phyloP scores from a whole-genome alignment of 2,329 filamentous ascomycete species.

The Colletotrichum eleusines region DNA sequence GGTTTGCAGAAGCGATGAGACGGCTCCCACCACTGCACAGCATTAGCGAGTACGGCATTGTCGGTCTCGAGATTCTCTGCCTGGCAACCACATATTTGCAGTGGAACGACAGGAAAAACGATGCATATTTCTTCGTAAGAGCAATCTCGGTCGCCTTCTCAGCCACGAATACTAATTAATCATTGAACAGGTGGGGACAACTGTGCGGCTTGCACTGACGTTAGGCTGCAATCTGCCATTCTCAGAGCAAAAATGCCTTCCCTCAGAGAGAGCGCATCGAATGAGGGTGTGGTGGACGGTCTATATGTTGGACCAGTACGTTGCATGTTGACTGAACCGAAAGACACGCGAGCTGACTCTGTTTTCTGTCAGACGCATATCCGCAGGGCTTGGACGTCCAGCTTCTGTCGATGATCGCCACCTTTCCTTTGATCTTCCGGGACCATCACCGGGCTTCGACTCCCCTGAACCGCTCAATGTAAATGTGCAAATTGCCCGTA shows the following conservation, averaged over 20 bases:
- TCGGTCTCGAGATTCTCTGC: slow-evolving; percentile 47
- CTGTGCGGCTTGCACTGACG: slow-evolving; percentile 46
- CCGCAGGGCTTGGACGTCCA: slow-evolving; percentile 46
- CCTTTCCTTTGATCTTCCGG: slow-evolving; percentile 46
- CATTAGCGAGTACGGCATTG: slow-evolving; percentile 46
- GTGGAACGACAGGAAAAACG: slow-evolving; percentile 48
- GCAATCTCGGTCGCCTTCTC: background rate
- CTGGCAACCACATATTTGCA: slow-evolving; percentile 47
- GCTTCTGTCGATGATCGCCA: slow-evolving; percentile 47
- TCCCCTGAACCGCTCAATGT: slow-evolving; percentile 46
- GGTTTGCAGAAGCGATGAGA: slow-evolving; percentile 47
- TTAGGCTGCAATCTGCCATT: slow-evolving; percentile 46
- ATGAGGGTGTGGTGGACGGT: slow-evolving; percentile 49
- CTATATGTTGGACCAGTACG: slow-evolving; percentile 49
- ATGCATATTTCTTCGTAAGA: slow-evolving; percentile 48
- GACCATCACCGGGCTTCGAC: slow-evolving; percentile 45
- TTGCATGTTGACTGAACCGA: fast-evolving
- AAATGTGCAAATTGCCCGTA: slow-evolving; percentile 47
- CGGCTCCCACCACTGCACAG: slow-evolving; percentile 45
- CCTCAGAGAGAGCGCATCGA: slow-evolving; percentile 46
- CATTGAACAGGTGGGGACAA: slow-evolving; percentile 44
- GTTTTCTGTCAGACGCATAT: slow-evolving; percentile 44
- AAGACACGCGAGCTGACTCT: background rate
- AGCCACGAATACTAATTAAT: background rate
- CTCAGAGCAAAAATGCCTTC: slow-evolving; percentile 46